phyloP scores from a whole-genome alignment of 805 yeast species.

The Vanderwaltozyma polyspora region DNA sequence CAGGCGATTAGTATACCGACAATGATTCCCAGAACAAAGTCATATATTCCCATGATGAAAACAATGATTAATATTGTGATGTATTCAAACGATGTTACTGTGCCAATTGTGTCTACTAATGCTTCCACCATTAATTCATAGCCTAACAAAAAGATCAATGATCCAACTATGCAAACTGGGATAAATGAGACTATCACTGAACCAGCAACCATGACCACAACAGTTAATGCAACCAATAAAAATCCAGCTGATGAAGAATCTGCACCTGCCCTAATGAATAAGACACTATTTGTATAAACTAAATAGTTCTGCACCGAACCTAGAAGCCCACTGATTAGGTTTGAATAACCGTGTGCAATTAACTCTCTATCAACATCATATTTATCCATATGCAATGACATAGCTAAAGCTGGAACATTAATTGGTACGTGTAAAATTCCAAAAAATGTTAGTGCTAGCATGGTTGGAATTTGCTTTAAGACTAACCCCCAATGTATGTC shows the following conservation, averaged over 20 bases:
- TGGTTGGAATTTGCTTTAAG: conserved; percentile 67
- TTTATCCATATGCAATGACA: conserved; percentile 69
- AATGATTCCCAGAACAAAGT: conserved; percentile 84
- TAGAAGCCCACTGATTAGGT: conserved; percentile 65
- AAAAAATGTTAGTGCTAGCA: conserved; percentile 91
- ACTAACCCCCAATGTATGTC: conserved; percentile 69
- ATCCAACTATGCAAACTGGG: conserved; percentile 93
- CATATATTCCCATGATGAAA: conserved; percentile 91
- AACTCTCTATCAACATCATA: conserved; percentile 87
- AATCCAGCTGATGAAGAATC: conserved; percentile 82
- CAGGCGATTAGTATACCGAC: conserved; percentile 89
- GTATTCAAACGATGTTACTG: conserved; percentile 68
- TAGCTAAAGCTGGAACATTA: conserved; percentile 94
- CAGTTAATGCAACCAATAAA: conserved; percentile 76
- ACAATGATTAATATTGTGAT: conserved; percentile 76
- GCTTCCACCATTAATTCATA: conserved; percentile 85
- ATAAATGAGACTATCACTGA: conserved; percentile 89
- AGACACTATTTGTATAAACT: conserved; percentile 86
- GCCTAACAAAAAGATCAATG: conserved; percentile 81
- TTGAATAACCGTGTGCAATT: conserved; percentile 90
- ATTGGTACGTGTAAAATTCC: conserved; percentile 96
- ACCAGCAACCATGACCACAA: conserved; percentile 71
- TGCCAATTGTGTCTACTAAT: conserved; percentile 70
- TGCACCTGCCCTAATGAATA: conserved; percentile 91
- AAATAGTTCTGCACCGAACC: conserved; percentile 92